Conservation (phyloP, 2,329 filamentous ascomycete species). For the Xylaria arbuscula region DNA sequence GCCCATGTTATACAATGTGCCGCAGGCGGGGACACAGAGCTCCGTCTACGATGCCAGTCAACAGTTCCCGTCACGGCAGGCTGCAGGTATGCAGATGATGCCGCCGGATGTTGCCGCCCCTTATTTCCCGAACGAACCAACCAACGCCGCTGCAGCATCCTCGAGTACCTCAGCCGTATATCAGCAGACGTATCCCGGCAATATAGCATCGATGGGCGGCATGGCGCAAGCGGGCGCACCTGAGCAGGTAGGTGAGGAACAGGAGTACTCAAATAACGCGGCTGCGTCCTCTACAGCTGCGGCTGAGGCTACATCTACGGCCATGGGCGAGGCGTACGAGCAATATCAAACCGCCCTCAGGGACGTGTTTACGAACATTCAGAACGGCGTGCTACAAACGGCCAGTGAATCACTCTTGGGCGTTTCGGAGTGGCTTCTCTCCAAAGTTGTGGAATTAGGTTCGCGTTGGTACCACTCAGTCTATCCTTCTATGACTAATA, state of each 20-base stretch:
- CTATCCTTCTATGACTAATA: constrained; percentile 39
- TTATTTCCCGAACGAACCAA: constrained; percentile 78
- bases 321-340: constrained; percentile 75
- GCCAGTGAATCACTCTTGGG: constrained; percentile 64
- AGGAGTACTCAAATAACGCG: constrained; percentile 60
- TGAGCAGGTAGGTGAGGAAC: constrained; percentile 66
- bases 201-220: constrained; percentile 59
- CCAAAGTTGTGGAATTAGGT: constrained; percentile 67
- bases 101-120: constrained; percentile 73
- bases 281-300: background rate
- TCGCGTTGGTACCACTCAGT: constrained; percentile 47
- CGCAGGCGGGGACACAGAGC: constrained; percentile 69
- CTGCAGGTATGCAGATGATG: constrained; percentile 81
- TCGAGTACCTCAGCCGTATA: constrained; percentile 69
- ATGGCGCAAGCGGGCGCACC: constrained; percentile 58
- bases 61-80: constrained; percentile 80
- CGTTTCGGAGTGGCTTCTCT: constrained; percentile 67
- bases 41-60: constrained; percentile 80
- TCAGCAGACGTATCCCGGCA: constrained; percentile 65
- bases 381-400: constrained; percentile 60
- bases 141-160: constrained; percentile 67
- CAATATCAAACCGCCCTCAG: constrained; percentile 71
- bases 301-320: constrained; percentile 52
- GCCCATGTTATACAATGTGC: constrained; percentile 83
- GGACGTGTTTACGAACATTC: constrained; percentile 77